Base-by-base conservation (phyloP, 192 early-diverging fungal species). In the Umbelopsis isabellina region DNA sequence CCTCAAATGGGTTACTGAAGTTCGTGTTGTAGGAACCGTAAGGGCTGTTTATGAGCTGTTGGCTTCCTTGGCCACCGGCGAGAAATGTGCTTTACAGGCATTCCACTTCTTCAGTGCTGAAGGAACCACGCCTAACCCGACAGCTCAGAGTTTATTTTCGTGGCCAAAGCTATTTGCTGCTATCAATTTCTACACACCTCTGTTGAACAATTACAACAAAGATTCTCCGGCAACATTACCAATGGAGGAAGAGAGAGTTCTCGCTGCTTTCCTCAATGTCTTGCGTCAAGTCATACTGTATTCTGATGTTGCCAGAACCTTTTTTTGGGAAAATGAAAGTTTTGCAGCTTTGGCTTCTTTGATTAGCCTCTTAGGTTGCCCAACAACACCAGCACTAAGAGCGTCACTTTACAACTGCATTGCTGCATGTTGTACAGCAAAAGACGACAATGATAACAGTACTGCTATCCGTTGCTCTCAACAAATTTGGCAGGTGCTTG, bases 31-130 rank as follows among this genome's bases (percentile, higher is more conserved):
- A 21, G 82, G 85, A 8, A 89, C 90, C 72, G 80, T 88, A 6
- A 82, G 87, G 13, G 86, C 90, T 2, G 95, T 92, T 75, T 87
- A 94, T 58, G 86, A 94, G 69, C 91, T 96, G 84, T 80, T 98
- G 16, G 85, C 90, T 20, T 87, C 95, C 0, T 80, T 99, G 27
- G 88, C 96, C 0, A 89, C 91, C 5, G 97, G 97, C 2, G 46
- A 78, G 25, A 76, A 88, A 49, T 91, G 86, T 73, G 89, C 93
- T 15, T 67, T 77, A 7, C 76, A 86, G 23, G 88, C 89, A 1
- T 80, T 86, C 51, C 68, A 81, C 41, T 89, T 88, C 76, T 74
- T 95, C 15, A 45, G 53, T 49, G 77, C 48, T 21, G 66, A 58
- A 49, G 81, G 64, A 25, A 75, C 33, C 18, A 37, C 33, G 65